Percentiles rank a stretch among this genome's conserved stretches.
phyloP scores from a whole-genome alignment of 2,329 filamentous ascomycete species.

The Elsinoe ampelina region DNA sequence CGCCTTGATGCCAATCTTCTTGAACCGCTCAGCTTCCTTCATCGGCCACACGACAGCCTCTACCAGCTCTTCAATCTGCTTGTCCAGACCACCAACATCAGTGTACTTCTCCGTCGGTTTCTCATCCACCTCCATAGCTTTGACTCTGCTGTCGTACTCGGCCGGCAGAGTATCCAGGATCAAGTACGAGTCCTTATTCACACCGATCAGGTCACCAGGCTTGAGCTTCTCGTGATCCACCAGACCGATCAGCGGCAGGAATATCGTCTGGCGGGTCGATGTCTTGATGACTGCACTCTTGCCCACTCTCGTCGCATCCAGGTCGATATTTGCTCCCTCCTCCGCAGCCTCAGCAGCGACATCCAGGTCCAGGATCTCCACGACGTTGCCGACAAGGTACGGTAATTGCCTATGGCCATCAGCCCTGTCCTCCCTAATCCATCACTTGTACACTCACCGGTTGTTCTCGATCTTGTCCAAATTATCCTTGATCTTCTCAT shows the following conservation, averaged over 20 bases:
- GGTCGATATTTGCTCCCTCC: constrained; percentile 96
- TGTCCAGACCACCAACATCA: constrained; percentile 93
- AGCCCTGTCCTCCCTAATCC: constrained; percentile 6
- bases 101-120: constrained; percentile 99
- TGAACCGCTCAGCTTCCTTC: constrained; percentile 98
- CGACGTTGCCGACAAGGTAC: constrained; percentile 96
- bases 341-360: constrained; percentile 92
- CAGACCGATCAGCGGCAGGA: constrained; percentile 90
- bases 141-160: constrained; percentile 97
- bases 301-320: constrained; percentile 91
- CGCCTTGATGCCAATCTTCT: constrained; percentile 99
- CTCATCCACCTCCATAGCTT: constrained; percentile 99
- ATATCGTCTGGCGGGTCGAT: constrained; percentile 95
- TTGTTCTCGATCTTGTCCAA: constrained; percentile 99
- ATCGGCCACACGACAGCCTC: constrained; percentile 99
- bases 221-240: constrained; percentile 93
- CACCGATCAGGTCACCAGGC: constrained; percentile 91
- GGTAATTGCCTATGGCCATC: constrained; percentile 67
- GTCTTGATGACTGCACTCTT: constrained; percentile 99
- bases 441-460: constrained; percentile 49
- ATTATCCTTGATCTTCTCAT: constrained; percentile 98
- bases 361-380: constrained; percentile 92
- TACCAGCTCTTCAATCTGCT: constrained; percentile 97
- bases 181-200: constrained; percentile 98
- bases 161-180: constrained; percentile 93